phyloP scores from a whole-genome alignment of 163 green algal species.

The Chlorella variabilis region DNA sequence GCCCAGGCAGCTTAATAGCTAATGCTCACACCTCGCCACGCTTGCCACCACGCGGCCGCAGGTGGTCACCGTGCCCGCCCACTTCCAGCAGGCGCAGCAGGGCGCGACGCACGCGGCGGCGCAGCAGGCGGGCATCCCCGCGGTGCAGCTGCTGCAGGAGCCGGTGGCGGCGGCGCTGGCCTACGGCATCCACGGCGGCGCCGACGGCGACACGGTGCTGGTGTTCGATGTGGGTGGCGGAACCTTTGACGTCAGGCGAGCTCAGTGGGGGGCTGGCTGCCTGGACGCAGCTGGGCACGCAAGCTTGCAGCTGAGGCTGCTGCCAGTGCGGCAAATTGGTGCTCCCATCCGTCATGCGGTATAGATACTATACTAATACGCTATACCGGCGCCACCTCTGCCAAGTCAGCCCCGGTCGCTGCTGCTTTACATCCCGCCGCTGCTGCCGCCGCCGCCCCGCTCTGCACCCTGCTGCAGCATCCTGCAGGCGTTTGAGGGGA shows the following conservation, averaged over 20 bases:
- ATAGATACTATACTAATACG: too few species aligned
- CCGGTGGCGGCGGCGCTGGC: slow-evolving; percentile 86
- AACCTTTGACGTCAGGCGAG: slow-evolving; percentile 83
- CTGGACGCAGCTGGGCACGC: background rate
- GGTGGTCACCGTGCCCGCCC: slow-evolving; percentile 71
- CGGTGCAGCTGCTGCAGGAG: slow-evolving; percentile 63
- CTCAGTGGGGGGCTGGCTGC: too few species aligned
- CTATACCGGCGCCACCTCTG: too few species aligned
- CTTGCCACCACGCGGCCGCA: slow-evolving; percentile 6
- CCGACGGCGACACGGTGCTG: slow-evolving; percentile 64
- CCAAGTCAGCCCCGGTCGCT: too few species aligned
- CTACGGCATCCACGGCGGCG: slow-evolving; percentile 71
- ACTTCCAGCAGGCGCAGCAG: slow-evolving; percentile 61
- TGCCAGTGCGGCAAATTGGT: too few species aligned
- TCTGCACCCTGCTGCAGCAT: slow-evolving; percentile 49
- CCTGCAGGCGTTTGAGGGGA: slow-evolving; percentile 56
- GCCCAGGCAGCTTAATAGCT: too few species aligned
- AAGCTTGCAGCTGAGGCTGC: background rate
- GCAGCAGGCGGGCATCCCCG: slow-evolving; percentile 62
- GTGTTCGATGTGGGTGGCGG: slow-evolving; percentile 90
- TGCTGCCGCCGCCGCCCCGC: background rate
- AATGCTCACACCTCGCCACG: too few species aligned
- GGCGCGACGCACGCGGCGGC: slow-evolving; percentile 59
- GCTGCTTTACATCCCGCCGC: background rate
- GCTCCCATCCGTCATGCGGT: too few species aligned